phyloP scores from a whole-genome alignment of 2,329 filamentous ascomycete genomes.

The Hansfordia pulvinata region DNA sequence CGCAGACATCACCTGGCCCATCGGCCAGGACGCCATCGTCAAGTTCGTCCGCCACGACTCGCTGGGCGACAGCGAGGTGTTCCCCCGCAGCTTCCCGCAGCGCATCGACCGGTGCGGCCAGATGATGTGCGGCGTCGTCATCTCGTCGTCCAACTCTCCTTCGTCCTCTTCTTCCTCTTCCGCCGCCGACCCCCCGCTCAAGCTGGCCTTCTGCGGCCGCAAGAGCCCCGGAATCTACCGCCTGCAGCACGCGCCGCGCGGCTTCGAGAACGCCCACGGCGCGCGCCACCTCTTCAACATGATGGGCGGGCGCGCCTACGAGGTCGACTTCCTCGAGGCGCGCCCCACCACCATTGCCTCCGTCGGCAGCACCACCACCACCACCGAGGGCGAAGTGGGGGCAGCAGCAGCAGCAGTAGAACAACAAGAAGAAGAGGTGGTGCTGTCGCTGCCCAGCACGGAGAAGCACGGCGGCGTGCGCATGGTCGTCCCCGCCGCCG shows the following conservation, averaged over 20 bases:
- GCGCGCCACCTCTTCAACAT: conserved; percentile 18
- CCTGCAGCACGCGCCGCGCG: conserved; percentile 10
- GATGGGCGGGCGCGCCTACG: conserved; percentile 14
- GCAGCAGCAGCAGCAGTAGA: too few relatives aligned
- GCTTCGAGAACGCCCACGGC: conserved; percentile 16
- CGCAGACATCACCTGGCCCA: conserved; percentile 17
- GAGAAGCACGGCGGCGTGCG: conserved; percentile 4
- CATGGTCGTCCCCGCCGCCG: conserved; percentile 7
- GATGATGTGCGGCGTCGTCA: conserved; percentile 12
- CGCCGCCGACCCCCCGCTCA: conserved; percentile 6
- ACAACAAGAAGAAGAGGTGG: conserved; percentile 1
- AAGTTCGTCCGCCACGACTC: conserved; percentile 15
- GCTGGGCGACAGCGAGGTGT: conserved; percentile 10
- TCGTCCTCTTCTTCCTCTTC: too few relatives aligned
- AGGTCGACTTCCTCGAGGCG: conserved; percentile 17
- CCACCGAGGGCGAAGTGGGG: too few relatives aligned
- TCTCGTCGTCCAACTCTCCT: too few relatives aligned
- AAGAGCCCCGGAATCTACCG: conserved; percentile 9
- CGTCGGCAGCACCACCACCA: too few relatives aligned
- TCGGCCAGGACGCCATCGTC: conserved; percentile 14
- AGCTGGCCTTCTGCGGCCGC: conserved; percentile 13
- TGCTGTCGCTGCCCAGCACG: conserved; percentile 10
- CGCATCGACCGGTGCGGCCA: conserved; percentile 14
- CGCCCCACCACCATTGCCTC: too few relatives aligned
- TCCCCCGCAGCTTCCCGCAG: conserved; percentile 10